phyloP scores from a whole-genome alignment of 108 stramenopile genomes.

The Stephanodiscus minutulus region DNA sequence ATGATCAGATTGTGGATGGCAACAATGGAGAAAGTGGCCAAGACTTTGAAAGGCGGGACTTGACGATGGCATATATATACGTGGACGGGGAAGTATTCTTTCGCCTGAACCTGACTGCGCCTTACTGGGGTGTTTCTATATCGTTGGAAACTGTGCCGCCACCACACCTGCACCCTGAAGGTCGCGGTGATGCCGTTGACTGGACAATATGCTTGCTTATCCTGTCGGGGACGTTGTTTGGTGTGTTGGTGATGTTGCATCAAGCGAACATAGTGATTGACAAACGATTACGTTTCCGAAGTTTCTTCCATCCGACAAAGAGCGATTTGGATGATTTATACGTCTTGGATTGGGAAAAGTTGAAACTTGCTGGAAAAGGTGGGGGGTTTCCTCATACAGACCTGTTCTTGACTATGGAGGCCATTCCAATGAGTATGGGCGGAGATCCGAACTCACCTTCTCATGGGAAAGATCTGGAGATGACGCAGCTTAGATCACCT shows the following conservation, averaged over 20 bases:
- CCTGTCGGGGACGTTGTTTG: conserved; percentile 43
- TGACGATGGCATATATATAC: conserved; percentile 63
- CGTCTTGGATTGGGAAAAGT: conserved; percentile 16
- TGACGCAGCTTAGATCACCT: background rate
- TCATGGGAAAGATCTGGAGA: conserved; percentile 7
- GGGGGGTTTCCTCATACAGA: conserved; percentile 43
- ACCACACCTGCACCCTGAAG: conserved; percentile 41
- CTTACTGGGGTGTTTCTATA: conserved; percentile 50
- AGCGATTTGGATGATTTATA: conserved; percentile 24
- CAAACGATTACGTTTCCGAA: conserved; percentile 38
- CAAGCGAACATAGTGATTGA: conserved; percentile 46
- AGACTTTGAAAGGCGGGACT: conserved; percentile 14
- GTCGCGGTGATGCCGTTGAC: conserved; percentile 43
- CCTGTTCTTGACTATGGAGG: conserved; percentile 34
- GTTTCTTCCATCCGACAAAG: conserved; percentile 42
- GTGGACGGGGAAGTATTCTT: conserved; percentile 71
- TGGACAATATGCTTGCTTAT: conserved; percentile 51
- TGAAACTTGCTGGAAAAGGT: conserved; percentile 11
- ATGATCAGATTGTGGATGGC: conserved; percentile 26
- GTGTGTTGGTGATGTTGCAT: conserved; percentile 46
- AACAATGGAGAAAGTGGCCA: conserved; percentile 7
- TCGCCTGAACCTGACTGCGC: conserved; percentile 69
- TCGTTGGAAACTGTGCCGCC: conserved; percentile 40
- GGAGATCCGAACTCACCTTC: conserved; percentile 9
- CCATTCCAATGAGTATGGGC: conserved; percentile 44